These are phyloP conservation scores for Dictyostelium citrinum DNA, from an alignment of 78 protist genomes.

Conservation along the genomic window DNA sequence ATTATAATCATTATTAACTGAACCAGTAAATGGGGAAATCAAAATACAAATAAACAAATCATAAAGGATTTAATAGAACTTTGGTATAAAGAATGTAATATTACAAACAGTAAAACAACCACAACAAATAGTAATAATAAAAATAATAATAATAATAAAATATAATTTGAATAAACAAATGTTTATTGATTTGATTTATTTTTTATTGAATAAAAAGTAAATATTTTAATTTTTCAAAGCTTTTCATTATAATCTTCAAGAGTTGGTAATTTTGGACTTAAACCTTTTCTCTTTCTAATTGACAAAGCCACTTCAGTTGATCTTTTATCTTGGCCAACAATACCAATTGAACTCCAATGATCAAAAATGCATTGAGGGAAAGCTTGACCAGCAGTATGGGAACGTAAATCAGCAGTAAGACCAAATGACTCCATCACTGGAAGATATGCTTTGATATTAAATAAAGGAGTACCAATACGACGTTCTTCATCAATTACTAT, in stretches of 20 bases:
- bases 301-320: constrained; percentile 15
- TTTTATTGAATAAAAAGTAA: not conserved
- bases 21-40: too few species aligned
- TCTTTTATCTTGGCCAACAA: constrained; percentile 12
- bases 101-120: too few species aligned
- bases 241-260: not conserved
- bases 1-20: too few species aligned
- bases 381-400: constrained; percentile 94
- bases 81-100: too few species aligned
- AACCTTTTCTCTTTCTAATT: constrained; percentile 87
- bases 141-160: too few species aligned
- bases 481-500: constrained; percentile 91
- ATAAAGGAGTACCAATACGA: constrained; percentile 41
- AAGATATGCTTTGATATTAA: constrained; percentile 83
- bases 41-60: too few species aligned
- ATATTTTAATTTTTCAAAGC: not conserved
- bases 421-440: constrained; percentile 96
- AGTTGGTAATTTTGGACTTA: constrained; percentile 11
- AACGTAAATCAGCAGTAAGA: constrained; percentile 88
- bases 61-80: too few species aligned
- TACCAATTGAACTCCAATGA: constrained; percentile 89
- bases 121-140: too few species aligned
- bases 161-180: not conserved
- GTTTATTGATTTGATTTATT: not conserved
- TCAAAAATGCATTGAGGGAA: constrained; percentile 93